Conservation (phyloP, 2,329 filamentous ascomycete genomes). For the Sporothrix pseudoabietina region DNA sequence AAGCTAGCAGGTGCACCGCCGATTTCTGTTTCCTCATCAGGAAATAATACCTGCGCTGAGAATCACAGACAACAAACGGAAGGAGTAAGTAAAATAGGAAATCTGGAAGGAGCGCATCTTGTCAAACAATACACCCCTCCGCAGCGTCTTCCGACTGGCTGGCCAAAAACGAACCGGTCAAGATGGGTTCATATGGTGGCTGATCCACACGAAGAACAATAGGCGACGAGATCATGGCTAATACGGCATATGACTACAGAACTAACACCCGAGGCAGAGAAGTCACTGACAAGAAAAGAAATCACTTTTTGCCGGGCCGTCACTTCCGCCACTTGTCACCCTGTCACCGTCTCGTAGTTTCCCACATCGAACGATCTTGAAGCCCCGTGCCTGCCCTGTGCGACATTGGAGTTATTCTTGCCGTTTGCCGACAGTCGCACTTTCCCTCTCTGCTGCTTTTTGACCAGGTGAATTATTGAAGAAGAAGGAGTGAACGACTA, state of each 20-base stretch:
- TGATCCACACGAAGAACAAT: not conserved
- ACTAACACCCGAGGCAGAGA: not conserved
- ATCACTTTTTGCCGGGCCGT: not conserved
- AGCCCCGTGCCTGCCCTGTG: not conserved
- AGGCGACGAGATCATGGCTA: not conserved
- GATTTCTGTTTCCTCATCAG: not conserved
- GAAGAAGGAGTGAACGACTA: not conserved
- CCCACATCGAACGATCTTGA: not conserved
- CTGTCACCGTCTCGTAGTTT: not conserved
- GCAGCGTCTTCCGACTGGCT: conserved; percentile 22
- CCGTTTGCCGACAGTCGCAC: not conserved
- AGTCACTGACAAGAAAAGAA: not conserved
- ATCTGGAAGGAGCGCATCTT: not conserved
- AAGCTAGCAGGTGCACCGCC: not conserved
- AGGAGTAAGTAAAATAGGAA: not conserved
- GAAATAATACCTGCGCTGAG: not conserved
- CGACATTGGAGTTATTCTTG: not conserved
- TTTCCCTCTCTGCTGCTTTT: not conserved
- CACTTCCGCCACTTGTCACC: conserved; percentile 1
- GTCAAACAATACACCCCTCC: not conserved
- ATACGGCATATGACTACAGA: not conserved
- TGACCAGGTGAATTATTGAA: not conserved
- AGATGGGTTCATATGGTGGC: not conserved
- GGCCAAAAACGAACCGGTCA: conserved; percentile 1
- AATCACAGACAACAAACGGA: not conserved